phyloP scores from a whole-genome alignment of 148 eudicot species.

The Persicaria tinctoria region DNA sequence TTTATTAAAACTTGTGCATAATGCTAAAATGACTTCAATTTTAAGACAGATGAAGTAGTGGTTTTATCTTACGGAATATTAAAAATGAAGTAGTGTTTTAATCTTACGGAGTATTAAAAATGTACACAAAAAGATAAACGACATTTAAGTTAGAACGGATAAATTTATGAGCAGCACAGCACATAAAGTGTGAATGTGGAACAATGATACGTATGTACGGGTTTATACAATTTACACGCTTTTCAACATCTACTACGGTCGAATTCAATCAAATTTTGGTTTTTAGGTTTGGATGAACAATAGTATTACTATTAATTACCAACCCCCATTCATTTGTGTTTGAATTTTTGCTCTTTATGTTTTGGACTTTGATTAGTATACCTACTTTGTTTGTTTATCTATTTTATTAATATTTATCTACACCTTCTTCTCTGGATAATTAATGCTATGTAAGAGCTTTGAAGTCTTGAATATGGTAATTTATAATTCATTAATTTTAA shows the following conservation, averaged over 20 bases:
- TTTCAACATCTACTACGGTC: not conserved
- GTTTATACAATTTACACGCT: not conserved
- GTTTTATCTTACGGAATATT: no score
- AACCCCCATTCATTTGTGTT: not conserved
- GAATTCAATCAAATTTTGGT: not conserved
- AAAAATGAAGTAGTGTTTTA: no score
- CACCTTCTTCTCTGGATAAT: not conserved
- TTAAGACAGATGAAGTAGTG: no score
- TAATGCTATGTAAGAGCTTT: no score
- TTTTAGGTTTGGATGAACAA: not conserved
- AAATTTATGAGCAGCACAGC: no score
- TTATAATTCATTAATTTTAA: no score
- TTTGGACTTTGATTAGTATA: not conserved
- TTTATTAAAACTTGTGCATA: no score
- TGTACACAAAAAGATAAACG: no score
- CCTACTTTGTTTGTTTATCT: not conserved
- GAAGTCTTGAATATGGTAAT: no score
- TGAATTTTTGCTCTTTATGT: not conserved
- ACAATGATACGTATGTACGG: not conserved
- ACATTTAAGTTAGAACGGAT: no score
- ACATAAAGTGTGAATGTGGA: not conserved
- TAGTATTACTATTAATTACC: not conserved
- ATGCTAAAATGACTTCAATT: no score
- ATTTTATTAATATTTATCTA: not conserved
- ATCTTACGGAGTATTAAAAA: no score